These are phyloP conservation scores for Cyberlindnera americana DNA, from an alignment of 805 yeast genomes.

Conservation along the genomic window DNA sequence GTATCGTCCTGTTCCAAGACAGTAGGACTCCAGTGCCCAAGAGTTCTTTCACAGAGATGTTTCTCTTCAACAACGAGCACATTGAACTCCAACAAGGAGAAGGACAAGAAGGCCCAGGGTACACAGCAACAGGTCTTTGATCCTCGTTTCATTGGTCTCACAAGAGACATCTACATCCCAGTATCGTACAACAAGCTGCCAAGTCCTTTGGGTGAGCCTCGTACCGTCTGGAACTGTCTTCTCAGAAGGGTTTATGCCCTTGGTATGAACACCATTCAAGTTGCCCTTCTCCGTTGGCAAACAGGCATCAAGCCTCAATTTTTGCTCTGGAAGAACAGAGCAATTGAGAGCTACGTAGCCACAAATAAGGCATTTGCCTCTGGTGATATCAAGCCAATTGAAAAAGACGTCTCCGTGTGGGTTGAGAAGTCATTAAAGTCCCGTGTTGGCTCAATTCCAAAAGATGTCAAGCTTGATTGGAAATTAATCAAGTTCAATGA, in stretches of 20 bases:
- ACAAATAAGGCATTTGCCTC: constrained; percentile 81
- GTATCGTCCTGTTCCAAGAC: neutral
- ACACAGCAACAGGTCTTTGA: constrained; percentile 31
- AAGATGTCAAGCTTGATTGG: constrained; percentile 64
- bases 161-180: constrained; percentile 48
- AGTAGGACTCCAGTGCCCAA: too few relatives aligned
- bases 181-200: constrained; percentile 46
- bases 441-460: constrained; percentile 55
- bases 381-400: constrained; percentile 44
- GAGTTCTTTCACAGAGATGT: constrained; percentile 3
- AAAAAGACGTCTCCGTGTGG: constrained; percentile 52
- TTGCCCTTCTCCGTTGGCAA: constrained; percentile 65
- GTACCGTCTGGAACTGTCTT: constrained; percentile 40
- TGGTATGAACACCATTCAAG: constrained; percentile 65
- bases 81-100: constrained; percentile 1
- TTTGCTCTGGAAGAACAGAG: constrained; percentile 78
- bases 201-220: constrained; percentile 38
- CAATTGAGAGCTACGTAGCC: constrained; percentile 70
- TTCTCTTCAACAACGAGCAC: constrained; percentile 8
- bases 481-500: constrained; percentile 64
- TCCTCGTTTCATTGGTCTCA: constrained; percentile 39
- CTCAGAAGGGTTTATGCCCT: constrained; percentile 58
- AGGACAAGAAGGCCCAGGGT: constrained; percentile 12
- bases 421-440: constrained; percentile 54
- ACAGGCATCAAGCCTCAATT: constrained; percentile 66